These are phyloP conservation scores for Dothistroma septosporum DNA, from an alignment of 2,329 filamentous ascomycete species.

Conservation along the genomic window DNA sequence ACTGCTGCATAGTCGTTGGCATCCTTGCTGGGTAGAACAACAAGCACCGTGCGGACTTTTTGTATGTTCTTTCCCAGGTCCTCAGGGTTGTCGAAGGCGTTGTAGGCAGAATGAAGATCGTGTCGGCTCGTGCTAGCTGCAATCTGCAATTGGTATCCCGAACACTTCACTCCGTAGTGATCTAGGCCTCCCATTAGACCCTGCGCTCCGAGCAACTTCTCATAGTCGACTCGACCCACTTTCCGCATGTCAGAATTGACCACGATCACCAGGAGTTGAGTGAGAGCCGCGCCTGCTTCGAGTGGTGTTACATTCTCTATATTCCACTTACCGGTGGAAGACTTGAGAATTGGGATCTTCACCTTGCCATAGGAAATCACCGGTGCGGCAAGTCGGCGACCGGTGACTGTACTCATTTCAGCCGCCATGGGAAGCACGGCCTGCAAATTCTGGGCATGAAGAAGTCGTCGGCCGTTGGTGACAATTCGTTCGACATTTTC, in stretches of 20 bases:
- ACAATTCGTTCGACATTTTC: neutral
- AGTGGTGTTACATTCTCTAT: neutral
- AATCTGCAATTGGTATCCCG: neutral
- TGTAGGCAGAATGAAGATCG: neutral
- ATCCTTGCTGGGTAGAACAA: neutral
- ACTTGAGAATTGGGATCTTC: neutral
- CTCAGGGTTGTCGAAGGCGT: neutral
- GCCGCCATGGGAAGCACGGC: neutral
- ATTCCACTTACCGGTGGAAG: neutral
- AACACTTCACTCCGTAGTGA: neutral
- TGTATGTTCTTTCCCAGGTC: too few species aligned
- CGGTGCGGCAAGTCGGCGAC: neutral
- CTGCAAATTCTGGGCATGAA: neutral
- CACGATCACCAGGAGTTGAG: neutral
- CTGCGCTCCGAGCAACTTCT: neutral
- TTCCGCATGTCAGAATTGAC: neutral
- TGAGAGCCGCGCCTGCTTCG: neutral
- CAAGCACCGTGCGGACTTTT: neutral
- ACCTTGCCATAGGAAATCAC: neutral
- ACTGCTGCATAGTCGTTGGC: conserved; percentile 1
- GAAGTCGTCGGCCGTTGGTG: neutral
- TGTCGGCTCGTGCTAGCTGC: too few species aligned
- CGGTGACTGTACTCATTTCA: conserved; percentile 1
- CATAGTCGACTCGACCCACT: neutral
- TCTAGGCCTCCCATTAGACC: neutral